Percentiles rank a stretch among this genome's conserved stretches.
Conservation (phyloP, 495 filamentous ascomycete genomes). For the Entonaema liquescens region DNA sequence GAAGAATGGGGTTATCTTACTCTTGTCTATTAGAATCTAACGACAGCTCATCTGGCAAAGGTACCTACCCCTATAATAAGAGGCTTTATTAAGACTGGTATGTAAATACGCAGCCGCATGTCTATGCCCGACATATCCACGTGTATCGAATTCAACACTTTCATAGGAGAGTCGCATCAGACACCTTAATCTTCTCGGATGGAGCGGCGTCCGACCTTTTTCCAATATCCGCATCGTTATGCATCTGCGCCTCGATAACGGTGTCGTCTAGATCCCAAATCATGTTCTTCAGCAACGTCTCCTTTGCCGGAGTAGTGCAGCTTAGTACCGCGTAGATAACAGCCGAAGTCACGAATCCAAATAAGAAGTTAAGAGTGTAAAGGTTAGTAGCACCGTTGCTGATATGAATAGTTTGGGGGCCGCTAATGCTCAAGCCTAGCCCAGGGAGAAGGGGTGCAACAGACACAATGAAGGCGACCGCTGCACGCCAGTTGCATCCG, state of each 20-base stretch:
- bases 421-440: constrained; percentile 49
- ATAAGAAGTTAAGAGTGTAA: constrained; percentile 61
- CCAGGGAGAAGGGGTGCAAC: constrained; percentile 69
- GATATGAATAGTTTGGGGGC: constrained; percentile 49
- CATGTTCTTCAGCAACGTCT: constrained; percentile 45
- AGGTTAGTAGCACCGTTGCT: constrained; percentile 49
- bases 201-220: constrained; percentile 6
- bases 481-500: constrained; percentile 73
- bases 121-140: neutral
- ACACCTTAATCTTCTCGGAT: neutral
- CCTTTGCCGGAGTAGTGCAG: constrained; percentile 44
- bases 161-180: constrained; percentile 2
- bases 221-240: constrained; percentile 27
- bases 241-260: constrained; percentile 30
- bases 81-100: neutral
- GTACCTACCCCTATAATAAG: neutral
- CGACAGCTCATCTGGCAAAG: neutral
- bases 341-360: constrained; percentile 56
- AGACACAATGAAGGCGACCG: constrained; percentile 68
- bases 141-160: neutral
- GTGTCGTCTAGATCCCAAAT: constrained; percentile 46
- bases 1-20: neutral
- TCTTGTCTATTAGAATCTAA: neutral
- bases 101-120: neutral
- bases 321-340: constrained; percentile 51